Percentiles rank a stretch among this genome's conserved stretches.
Evolutionary conservation across 75 land plant genomes (phyloP).

Genomic region (Azolla pinnata): DNA sequence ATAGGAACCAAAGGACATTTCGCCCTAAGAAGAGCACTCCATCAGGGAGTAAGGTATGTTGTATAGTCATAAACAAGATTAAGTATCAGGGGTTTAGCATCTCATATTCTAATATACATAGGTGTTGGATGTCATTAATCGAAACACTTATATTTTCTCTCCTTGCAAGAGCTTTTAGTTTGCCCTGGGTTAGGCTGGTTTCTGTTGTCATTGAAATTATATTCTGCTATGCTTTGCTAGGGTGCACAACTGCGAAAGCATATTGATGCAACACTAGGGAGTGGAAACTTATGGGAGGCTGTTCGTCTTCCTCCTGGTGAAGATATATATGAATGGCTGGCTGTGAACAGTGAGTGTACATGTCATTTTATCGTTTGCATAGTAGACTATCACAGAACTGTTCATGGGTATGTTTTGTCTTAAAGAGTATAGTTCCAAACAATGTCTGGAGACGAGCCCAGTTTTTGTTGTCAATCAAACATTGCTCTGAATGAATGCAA

Average conservation of each 20-base stretch:
- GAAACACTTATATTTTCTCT: too few species aligned
- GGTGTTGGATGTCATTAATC: too few species aligned
- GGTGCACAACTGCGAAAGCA: constrained; percentile 67
- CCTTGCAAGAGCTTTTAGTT: too few species aligned
- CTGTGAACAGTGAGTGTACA: constrained; percentile 58
- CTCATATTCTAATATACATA: too few species aligned
- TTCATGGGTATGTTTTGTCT: neutral
- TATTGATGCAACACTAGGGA: constrained; percentile 78
- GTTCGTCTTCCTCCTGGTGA: constrained; percentile 74
- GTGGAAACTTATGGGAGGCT: constrained; percentile 77
- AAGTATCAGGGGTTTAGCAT: neutral
- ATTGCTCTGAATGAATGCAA: too few species aligned
- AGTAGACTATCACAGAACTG: neutral
- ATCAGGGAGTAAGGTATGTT: constrained; percentile 63
- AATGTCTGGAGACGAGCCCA: too few species aligned
- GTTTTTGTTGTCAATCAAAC: too few species aligned
- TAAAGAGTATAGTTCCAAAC: too few species aligned
- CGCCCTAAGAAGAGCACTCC: constrained; percentile 88
- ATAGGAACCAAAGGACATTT: constrained; percentile 82
- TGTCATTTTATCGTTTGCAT: neutral
- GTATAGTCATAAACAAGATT: neutral
- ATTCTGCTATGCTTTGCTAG: too few species aligned
- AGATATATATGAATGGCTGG: constrained; percentile 76
- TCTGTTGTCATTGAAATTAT: too few species aligned
- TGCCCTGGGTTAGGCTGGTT: too few species aligned